Percentiles rank a stretch among this genome's conserved stretches.
These are phyloP conservation scores for Eremomyces bilateralis DNA, from an alignment of 495 filamentous ascomycete genomes.

Conservation along the genomic window DNA sequence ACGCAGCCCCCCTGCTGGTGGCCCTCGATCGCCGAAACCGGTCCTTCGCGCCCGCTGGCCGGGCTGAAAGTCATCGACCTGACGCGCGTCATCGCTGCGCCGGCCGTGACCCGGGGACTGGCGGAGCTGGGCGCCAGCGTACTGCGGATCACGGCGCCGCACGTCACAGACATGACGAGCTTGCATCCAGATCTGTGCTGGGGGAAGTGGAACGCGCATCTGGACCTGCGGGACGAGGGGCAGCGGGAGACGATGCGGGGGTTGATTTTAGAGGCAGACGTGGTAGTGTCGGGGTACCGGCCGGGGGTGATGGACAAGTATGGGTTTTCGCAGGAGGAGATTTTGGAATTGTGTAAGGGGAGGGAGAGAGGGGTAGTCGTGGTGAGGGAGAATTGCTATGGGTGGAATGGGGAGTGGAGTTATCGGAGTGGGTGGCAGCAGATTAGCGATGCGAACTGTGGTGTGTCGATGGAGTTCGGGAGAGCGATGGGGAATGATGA, in stretches of 20 bases:
- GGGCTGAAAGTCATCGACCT: conserved; percentile 39
- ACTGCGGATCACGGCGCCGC: conserved; percentile 33
- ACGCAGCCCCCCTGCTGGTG: conserved; percentile 24
- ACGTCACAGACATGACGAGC: conserved; percentile 25
- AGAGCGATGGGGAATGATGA: conserved; percentile 19
- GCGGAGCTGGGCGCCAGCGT: conserved; percentile 40
- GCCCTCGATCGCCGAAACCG: conserved; percentile 18
- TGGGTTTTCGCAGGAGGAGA: conserved; percentile 26
- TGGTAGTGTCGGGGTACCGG: conserved; percentile 36
- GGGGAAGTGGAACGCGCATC: conserved; percentile 32
- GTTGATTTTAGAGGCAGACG: conserved; percentile 30
- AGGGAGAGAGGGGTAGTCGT: conserved; percentile 27
- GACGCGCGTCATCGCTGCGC: conserved; percentile 38
- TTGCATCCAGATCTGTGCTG: conserved; percentile 31
- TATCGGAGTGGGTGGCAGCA: conserved; percentile 33
- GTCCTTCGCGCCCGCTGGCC: conserved; percentile 25
- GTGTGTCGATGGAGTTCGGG: conserved; percentile 16
- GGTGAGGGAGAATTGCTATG: conserved; percentile 34
- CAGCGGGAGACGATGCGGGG: conserved; percentile 22
- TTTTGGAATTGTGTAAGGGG: conserved; percentile 27
- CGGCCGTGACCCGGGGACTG: conserved; percentile 28
- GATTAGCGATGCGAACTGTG: conserved; percentile 26
- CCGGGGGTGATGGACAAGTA: conserved; percentile 27
- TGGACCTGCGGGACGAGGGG: conserved; percentile 26
- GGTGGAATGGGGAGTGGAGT: conserved; percentile 31